Base-by-base conservation (phyloP, 202 grass and related monocot species). In the Saccharum hybrid region DNA sequence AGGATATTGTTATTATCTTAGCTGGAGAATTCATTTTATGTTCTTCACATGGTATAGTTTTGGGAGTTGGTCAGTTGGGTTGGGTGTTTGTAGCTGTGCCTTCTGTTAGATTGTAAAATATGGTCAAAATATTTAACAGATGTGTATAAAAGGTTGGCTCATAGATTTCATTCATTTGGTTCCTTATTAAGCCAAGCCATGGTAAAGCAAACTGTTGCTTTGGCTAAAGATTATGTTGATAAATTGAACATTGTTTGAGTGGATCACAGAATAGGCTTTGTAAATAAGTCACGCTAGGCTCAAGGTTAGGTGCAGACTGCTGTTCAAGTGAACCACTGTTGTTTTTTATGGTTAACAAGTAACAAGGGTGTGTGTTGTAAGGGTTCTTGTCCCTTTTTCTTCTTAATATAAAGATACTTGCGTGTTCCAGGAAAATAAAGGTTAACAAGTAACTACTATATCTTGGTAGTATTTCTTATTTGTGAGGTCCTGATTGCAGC, bases 201-300 rank as follows among this genome's bases (percentile, higher is more conserved):
- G 41, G n/a, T 51, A 67, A 78, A 64, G 8, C 22, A 6, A 67
- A 37, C 5, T 37, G 8, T 65, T 65, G 4, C 18, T 67, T 66
- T 30, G 62, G 62, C 2, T 66, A 7, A 18, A n/a, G 8, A 51
- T 30, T 39, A 14, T 78, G 6, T 42, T 61, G 30, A 57, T 80
- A 37, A 74, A n/a, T 34, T 70, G 68, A 56, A 74, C 18, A 67
- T 57, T 82, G 71, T 82, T 76, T 70, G 52, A 48, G 8, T 76
- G 64, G 31, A 33, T 33, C 70, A 9, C 9, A 18, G 14, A 34
- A 22, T 65, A 33, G 41, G 31, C 8, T 65, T 48, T 13, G 41
- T 21, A 16, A 79, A 71, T 79, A 59, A 59, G n/a, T 63, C n/a
- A 21, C 1, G 5, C 41, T 41, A 4, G 34, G 18, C 8, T 85